Base-by-base conservation (phyloP, 495 filamentous ascomycete species). In the Pyronema omphalodes region DNA sequence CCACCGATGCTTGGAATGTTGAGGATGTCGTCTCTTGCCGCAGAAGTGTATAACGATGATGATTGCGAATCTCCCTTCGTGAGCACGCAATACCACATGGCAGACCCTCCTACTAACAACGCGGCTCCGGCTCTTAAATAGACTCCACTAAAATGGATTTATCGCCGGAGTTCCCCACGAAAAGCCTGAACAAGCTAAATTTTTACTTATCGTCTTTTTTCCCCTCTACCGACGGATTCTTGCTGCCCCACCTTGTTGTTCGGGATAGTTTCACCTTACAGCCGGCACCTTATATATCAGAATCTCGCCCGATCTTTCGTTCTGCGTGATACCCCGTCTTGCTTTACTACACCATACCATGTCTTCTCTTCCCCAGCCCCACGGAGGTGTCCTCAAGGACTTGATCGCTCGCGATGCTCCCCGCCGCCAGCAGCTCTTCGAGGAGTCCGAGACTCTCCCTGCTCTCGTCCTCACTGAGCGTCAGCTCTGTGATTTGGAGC, bases 341-440 rank as follows among this genome's bases (percentile, higher is more conserved):
- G 9, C 44, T 47, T 23, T 50, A n/a, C 19, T 50, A 17, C 29
- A 23, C 11, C 18, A 12, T 35, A 94, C 73, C 67, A 64, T 64
- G 61, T 62, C 60, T 43, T 58, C 52, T 37, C 60, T 64, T 29
- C 61, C 61, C 14, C 50, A 83, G 68, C 91, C 91, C 52, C 91
- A 98, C 71, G 91, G 91, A 71, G 91, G 93, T 68, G 74, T 89
- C 71, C 82, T 98, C 59, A 96, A 95, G 79, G 91, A 98, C 74
- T 78, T 98, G 62, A 68, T 96, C 55, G 89, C 89, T 37, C 79
- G 91, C 71, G 91, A 98, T 77, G 73, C 77, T 51, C 80, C 80
- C 51, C 79, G 82, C 59, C 81, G 89, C 45, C 70, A 73, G 36
- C 69, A 93, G 69, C 81, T 98, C 51, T 73, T 72, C 7, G 77